Evolutionary conservation across 768 basidiomycete species (phyloP).

Genomic region (Cystoderma amianthinum): DNA sequence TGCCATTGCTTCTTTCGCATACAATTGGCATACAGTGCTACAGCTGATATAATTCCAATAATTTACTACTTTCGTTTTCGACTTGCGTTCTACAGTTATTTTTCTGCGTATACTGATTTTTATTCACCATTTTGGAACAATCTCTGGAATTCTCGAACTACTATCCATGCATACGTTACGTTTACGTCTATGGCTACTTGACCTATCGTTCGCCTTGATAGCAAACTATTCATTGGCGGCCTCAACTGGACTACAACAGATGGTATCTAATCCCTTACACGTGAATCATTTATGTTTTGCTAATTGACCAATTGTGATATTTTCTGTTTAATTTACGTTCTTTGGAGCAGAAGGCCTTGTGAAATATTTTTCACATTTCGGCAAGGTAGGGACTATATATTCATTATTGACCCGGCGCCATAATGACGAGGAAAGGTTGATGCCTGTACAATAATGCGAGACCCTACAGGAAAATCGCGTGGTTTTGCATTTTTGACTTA

Average conservation of each 20-base stretch:
- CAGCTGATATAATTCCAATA: background rate
- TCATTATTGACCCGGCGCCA: no score
- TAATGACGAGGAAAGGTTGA: no score
- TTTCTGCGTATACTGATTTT: background rate
- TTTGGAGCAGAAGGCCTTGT: slow-evolving; percentile 53
- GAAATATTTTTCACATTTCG: slow-evolving; percentile 76
- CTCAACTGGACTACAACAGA: slow-evolving; percentile 91
- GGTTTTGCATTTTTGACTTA: slow-evolving; percentile 87
- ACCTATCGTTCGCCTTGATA: slow-evolving; percentile 27
- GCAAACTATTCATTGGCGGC: slow-evolving; percentile 90
- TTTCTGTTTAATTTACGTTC: no score
- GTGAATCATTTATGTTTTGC: slow-evolving; percentile 29
- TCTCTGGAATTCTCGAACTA: slow-evolving; percentile 13
- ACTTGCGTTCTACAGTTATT: no score
- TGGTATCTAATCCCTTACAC: slow-evolving; percentile 45
- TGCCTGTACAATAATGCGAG: slow-evolving; percentile 83
- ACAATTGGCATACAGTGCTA: background rate
- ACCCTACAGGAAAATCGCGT: slow-evolving; percentile 64
- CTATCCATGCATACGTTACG: slow-evolving; percentile 15
- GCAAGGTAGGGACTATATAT: slow-evolving; percentile 52
- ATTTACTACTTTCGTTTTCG: slow-evolving; percentile 1
- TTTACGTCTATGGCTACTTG: slow-evolving; percentile 14
- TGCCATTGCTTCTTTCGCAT: background rate
- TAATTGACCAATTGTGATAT: no score
- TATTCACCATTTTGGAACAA: slow-evolving; percentile 2